phyloP scores from a whole-genome alignment of 164 flowering plant genomes.

The Magnolia officinalis region DNA sequence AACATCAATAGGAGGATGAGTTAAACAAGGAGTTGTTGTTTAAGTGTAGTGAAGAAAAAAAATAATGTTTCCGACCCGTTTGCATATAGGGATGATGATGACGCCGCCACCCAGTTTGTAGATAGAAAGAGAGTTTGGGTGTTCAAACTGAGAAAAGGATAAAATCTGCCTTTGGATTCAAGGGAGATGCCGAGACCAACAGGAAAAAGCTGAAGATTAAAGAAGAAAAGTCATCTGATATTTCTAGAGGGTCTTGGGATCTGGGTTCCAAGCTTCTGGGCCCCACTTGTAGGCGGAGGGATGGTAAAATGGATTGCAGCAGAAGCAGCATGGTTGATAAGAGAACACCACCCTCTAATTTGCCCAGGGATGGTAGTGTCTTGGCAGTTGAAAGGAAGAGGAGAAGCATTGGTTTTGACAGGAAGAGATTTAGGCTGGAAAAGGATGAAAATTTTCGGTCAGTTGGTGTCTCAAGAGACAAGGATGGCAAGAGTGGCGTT shows the following conservation, averaged over 20 bases:
- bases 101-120: background rate
- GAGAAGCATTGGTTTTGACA: constrained; percentile 20
- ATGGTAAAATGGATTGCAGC: constrained; percentile 30
- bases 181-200: constrained; percentile 29
- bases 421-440: constrained; percentile 31
- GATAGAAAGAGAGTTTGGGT: background rate
- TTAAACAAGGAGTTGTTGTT: background rate
- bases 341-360: constrained; percentile 27
- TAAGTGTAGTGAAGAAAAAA: constrained; percentile 7
- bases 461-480: constrained; percentile 29
- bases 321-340: constrained; percentile 32
- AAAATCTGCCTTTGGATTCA: constrained; percentile 40
- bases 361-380: constrained; percentile 20
- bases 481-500: constrained; percentile 76
- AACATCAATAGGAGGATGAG: background rate
- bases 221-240: constrained; percentile 16
- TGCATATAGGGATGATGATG: constrained; percentile 15
- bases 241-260: constrained; percentile 19
- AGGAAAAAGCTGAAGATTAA: constrained; percentile 20
- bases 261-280: constrained; percentile 17
- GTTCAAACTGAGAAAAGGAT: constrained; percentile 33
- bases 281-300: constrained; percentile 23
- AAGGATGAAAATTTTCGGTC: constrained; percentile 31
- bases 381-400: constrained; percentile 17
- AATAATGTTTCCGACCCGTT: background rate